Conservation (phyloP, 192 early-diverging fungal genomes). For the Chytriomyces hyalinus region DNA sequence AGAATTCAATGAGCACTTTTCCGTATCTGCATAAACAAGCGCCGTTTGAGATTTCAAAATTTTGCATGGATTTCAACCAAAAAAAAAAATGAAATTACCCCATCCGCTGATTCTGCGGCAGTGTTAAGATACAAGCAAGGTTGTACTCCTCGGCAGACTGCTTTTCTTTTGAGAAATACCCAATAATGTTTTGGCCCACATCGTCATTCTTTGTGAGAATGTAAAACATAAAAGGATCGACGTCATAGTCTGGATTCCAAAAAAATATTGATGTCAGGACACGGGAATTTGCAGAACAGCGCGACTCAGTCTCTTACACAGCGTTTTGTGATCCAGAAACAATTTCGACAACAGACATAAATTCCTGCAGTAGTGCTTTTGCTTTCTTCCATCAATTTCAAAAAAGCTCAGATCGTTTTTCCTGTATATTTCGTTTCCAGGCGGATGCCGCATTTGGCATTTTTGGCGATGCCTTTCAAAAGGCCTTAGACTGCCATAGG, state of each 20-base stretch:
- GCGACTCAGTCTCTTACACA: constrained; percentile 42
- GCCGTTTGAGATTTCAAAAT: not conserved
- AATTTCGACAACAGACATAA: constrained; percentile 94
- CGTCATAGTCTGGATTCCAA: constrained; percentile 77
- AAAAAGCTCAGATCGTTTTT: constrained; percentile 90
- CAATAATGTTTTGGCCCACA: constrained; percentile 87
- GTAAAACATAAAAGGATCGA: constrained; percentile 98
- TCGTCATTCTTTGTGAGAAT: constrained; percentile 89
- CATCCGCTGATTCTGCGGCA: constrained; percentile 95
- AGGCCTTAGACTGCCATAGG: constrained; percentile 73
- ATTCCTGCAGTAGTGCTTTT: constrained; percentile 93
- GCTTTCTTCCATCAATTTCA: constrained; percentile 96
- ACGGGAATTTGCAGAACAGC: not conserved
- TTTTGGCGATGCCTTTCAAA: constrained; percentile 83
- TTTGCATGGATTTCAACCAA: not conserved
- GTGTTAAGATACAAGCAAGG: constrained; percentile 96
- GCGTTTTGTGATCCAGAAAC: constrained; percentile 98
- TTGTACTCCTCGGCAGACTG: constrained; percentile 96
- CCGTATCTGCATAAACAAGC: constrained; percentile 63
- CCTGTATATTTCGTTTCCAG: constrained; percentile 99
- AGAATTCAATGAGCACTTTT: constrained; percentile 90
- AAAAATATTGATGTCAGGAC: not conserved
- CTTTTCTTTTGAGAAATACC: constrained; percentile 99
- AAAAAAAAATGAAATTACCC: constrained; percentile 48
- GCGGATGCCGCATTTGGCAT: constrained; percentile 92